Conservation (phyloP, 2,329 filamentous ascomycete genomes). For the Beauveria rudraprayagi region DNA sequence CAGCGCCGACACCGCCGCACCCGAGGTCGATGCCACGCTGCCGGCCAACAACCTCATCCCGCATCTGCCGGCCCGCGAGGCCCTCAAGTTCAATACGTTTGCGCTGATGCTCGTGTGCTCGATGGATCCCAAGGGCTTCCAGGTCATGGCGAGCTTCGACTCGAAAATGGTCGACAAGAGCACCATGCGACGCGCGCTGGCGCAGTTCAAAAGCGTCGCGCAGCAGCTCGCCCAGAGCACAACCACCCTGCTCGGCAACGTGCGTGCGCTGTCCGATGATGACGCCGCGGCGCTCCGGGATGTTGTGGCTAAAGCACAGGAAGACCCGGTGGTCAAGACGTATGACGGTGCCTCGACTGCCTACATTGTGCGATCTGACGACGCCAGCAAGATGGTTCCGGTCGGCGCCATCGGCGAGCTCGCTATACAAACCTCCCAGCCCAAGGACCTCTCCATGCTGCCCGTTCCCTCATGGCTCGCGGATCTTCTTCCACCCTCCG, state of each 20-base stretch:
- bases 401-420: slow-evolving; percentile 37
- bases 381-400: slow-evolving; percentile 29
- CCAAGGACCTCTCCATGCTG: slow-evolving; percentile 19
- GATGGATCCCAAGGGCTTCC: slow-evolving; percentile 45
- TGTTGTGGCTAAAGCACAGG: slow-evolving; percentile 16
- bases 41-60: slow-evolving; percentile 44
- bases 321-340: slow-evolving; percentile 15
- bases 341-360: slow-evolving; percentile 22
- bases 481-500: slow-evolving; percentile 9
- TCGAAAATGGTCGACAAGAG: slow-evolving; percentile 45
- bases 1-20: slow-evolving; percentile 24
- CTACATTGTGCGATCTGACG: slow-evolving; percentile 33
- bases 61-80: slow-evolving; percentile 51
- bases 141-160: slow-evolving; percentile 58
- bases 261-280: slow-evolving; percentile 26
- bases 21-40: slow-evolving; percentile 20
- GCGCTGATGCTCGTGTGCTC: slow-evolving; percentile 59
- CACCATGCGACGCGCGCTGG: slow-evolving; percentile 45
- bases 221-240: slow-evolving; percentile 38
- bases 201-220: slow-evolving; percentile 43
- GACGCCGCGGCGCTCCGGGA: slow-evolving; percentile 26
- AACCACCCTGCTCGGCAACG: slow-evolving; percentile 23
- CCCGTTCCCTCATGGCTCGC: slow-evolving; percentile 23
- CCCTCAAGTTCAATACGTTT: slow-evolving; percentile 51
- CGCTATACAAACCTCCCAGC: slow-evolving; percentile 26